Percentiles rank a stretch among this genome's conserved stretches.
Evolutionary conservation across 306 rosid genomes (phyloP).

Genomic region (Mimosa bimucronata): DNA sequence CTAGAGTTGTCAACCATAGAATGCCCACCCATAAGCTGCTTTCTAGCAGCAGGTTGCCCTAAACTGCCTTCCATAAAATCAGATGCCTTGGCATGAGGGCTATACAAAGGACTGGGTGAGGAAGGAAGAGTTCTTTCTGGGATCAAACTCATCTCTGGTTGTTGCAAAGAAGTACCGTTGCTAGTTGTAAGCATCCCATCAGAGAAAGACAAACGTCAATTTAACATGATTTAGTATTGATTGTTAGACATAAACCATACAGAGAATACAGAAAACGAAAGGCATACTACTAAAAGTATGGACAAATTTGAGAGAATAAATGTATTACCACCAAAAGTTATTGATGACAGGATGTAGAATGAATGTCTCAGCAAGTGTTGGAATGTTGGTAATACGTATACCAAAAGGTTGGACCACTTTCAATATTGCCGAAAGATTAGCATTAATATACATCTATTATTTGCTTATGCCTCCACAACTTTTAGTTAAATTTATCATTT

Average conservation of each 20-base stretch:
- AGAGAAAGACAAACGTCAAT: conserved; percentile 44
- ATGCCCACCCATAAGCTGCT: conserved; percentile 89
- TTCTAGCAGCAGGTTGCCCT: conserved; percentile 85
- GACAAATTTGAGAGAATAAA: no score
- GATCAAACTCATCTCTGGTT: conserved; percentile 86
- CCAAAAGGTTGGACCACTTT: conserved; percentile 25
- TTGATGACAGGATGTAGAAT: not conserved
- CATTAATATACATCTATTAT: conserved; percentile 19
- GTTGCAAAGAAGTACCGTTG: conserved; percentile 90
- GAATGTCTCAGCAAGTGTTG: not conserved
- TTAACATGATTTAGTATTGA: conserved; percentile 21
- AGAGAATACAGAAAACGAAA: conserved; percentile 12
- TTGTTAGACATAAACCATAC: conserved; percentile 5
- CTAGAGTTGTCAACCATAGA: conserved; percentile 75
- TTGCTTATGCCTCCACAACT: conserved; percentile 21
- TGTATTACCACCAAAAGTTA: not conserved
- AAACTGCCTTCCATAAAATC: conserved; percentile 87
- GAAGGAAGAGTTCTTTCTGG: conserved; percentile 90
- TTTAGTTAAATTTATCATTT: conserved; percentile 2
- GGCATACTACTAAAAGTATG: not conserved
- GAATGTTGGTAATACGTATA: conserved; percentile 9
- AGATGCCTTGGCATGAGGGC: conserved; percentile 79
- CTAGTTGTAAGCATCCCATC: conserved; percentile 81
- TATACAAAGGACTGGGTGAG: conserved; percentile 94
- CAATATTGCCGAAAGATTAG: conserved; percentile 13